Base-by-base conservation (phyloP, 306 rosid species). In the Cyamopsis tetragonoloba region DNA sequence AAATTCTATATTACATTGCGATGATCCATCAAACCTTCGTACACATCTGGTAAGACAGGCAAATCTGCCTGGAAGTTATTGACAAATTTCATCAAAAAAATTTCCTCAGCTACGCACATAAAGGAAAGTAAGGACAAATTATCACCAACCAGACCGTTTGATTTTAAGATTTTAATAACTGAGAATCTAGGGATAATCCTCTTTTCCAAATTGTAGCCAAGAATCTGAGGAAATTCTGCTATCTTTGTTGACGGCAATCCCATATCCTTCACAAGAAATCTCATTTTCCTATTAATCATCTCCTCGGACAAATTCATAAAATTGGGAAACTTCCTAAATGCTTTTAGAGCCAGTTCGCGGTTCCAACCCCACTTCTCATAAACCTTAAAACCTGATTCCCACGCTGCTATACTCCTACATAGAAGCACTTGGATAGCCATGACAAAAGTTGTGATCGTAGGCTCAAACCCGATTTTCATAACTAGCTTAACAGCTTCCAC, bases 301-400 rank as follows among this genome's bases (percentile, higher is more conserved):
- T 62, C 44, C 7, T 58, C 72, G 2, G 64, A 49, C 0, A 44
- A 23, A n/a, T 9, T 9, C 74, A 82, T 49, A 72, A 34, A 68
- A 13, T 19, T 10, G 5, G 82, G 82, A 48, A 1, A 27, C 73
- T 14, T 77, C 35, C 31, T 62, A 34, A 77, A 81, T 6, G 85
- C 82, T 32, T 12, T 8, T 43, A 69, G 22, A 27, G 32, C 18
- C 4, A 55, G 54, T 15, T 70, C 67, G 10, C 34, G 7, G 26
- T 73, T 31, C 75, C 80, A 69, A 30, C 82, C 77, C 66, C 74
- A 81, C 14, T 38, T 73, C 48, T n/a, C 64, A 32, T 63, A 57
- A 34, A 35, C 17, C 42, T 63, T 26, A 46, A 74, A 3, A 39
- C 15, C 77, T 3, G 53, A 42, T 7, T 67, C 42, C 82, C 80